Conservation (phyloP, 192 early-diverging fungal species). For the Backusella morwellensis region DNA sequence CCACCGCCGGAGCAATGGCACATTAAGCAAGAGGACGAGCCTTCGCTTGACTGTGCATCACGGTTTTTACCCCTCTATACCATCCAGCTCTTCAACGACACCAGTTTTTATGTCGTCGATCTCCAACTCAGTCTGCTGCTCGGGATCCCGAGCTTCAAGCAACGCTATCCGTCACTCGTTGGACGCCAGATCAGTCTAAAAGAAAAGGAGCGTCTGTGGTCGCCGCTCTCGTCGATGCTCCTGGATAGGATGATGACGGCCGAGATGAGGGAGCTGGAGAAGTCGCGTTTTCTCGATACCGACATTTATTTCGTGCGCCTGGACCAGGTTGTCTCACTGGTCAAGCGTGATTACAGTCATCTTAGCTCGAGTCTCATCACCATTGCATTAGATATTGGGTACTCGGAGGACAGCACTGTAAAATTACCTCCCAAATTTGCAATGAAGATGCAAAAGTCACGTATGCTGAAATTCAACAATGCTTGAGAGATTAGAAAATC, state of each 20-base stretch:
- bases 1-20: slow-evolving; percentile 26
- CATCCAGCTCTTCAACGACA: slow-evolving; percentile 53
- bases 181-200: slow-evolving; percentile 46
- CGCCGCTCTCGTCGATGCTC: slow-evolving; percentile 65
- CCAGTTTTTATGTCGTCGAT: slow-evolving; percentile 62
- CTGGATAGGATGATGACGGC: background rate
- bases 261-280: slow-evolving; percentile 45
- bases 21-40: slow-evolving; percentile 35
- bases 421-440: slow-evolving; percentile 41
- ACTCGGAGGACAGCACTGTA: slow-evolving; percentile 14
- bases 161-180: slow-evolving; percentile 57
- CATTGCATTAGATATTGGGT: slow-evolving; percentile 62
- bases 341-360: slow-evolving; percentile 61
- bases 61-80: slow-evolving; percentile 68
- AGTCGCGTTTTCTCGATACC: slow-evolving; percentile 56
- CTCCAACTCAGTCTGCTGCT: slow-evolving; percentile 63
- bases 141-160: slow-evolving; percentile 51
- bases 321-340: slow-evolving; percentile 59
- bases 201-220: slow-evolving; percentile 73
- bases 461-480: slow-evolving; percentile 4
- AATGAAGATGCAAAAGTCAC: slow-evolving; percentile 36
- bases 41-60: slow-evolving; percentile 17
- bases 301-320: slow-evolving; percentile 64
- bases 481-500: background rate
- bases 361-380: slow-evolving; percentile 67